These are phyloP conservation scores for Mycena latifolia DNA, from an alignment of 768 basidiomycete species.

Conservation along the genomic window DNA sequence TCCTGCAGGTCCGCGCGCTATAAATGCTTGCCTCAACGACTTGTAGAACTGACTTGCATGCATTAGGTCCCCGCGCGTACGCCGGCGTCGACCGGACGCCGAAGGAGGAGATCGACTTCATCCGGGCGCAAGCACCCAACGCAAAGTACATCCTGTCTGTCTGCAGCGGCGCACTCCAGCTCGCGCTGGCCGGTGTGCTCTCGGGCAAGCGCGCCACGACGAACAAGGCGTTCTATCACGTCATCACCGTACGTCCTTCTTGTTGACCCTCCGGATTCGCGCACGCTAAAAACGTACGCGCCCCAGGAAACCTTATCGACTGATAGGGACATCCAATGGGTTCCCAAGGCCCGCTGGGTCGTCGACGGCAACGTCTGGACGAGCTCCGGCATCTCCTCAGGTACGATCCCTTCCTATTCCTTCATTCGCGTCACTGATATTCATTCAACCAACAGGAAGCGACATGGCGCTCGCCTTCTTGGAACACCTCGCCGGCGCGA, in stretches of 20 bases:
- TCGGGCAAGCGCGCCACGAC: conserved; percentile 49
- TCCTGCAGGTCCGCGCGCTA: conserved; percentile 34
- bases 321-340: conserved; percentile 48
- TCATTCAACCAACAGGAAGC: conserved; percentile 38
- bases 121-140: conserved; percentile 39
- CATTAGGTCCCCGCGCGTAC: conserved; percentile 12
- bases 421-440: background rate
- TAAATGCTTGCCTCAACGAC: no score
- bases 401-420: conserved; percentile 26
- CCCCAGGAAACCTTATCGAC: no score
- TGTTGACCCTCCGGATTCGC: no score
- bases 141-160: conserved; percentile 49
- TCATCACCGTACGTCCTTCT: conserved; percentile 34
- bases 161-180: conserved; percentile 44
- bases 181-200: conserved; percentile 47
- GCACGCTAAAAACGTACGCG: no score
- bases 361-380: conserved; percentile 52
- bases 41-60: no score
- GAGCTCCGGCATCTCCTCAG: conserved; percentile 47
- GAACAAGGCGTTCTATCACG: conserved; percentile 44
- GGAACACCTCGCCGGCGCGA: conserved; percentile 43
- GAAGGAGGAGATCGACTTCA: conserved; percentile 38
- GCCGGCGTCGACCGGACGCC: conserved; percentile 34
- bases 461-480: conserved; percentile 52
- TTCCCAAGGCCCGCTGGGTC: conserved; percentile 50